A percentile compares a stretch with the other conserved stretches of the same genome.
These are phyloP conservation scores for Rutstroemia sp. DNA, from an alignment of 2,329 filamentous ascomycete species.

Conservation along the genomic window DNA sequence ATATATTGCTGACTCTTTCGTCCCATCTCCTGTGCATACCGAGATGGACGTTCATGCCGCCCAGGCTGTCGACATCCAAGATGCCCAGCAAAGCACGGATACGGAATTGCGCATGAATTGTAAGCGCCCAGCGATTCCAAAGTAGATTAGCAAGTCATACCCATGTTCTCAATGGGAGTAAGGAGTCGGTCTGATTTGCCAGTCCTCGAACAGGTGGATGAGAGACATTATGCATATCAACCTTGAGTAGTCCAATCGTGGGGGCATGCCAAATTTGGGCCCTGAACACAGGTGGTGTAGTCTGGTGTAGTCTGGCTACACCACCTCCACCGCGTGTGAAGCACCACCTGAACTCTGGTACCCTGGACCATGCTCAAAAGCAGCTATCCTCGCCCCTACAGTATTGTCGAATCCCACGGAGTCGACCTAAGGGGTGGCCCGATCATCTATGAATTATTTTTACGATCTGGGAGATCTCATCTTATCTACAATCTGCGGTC, in stretches of 20 bases:
- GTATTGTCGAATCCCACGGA: background rate
- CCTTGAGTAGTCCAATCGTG: slow-evolving; percentile 13
- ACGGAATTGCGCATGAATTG: background rate
- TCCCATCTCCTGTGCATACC: background rate
- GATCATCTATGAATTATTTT: background rate
- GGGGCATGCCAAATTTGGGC: slow-evolving; percentile 19
- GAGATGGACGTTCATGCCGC: background rate
- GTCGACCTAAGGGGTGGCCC: background rate
- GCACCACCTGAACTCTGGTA: background rate
- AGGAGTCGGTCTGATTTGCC: background rate
- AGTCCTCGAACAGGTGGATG: background rate
- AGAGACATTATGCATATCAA: slow-evolving; percentile 13
- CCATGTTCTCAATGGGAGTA: background rate
- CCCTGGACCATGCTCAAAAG: slow-evolving; percentile 1
- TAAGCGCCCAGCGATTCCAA: slow-evolving; percentile 5
- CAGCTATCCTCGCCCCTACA: slow-evolving; percentile 2
- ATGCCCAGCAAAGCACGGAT: background rate
- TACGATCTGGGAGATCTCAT: slow-evolving; percentile 12
- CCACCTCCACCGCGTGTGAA: background rate
- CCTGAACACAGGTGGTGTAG: slow-evolving; percentile 3
- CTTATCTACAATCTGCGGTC: slow-evolving; percentile 6
- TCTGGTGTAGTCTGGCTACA: background rate
- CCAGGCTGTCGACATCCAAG: background rate
- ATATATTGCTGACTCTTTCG: background rate
- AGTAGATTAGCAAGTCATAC: slow-evolving; percentile 1